Conservation (phyloP, 2,329 filamentous ascomycete genomes). For the Phaeosphaeriaceae sp. region DNA sequence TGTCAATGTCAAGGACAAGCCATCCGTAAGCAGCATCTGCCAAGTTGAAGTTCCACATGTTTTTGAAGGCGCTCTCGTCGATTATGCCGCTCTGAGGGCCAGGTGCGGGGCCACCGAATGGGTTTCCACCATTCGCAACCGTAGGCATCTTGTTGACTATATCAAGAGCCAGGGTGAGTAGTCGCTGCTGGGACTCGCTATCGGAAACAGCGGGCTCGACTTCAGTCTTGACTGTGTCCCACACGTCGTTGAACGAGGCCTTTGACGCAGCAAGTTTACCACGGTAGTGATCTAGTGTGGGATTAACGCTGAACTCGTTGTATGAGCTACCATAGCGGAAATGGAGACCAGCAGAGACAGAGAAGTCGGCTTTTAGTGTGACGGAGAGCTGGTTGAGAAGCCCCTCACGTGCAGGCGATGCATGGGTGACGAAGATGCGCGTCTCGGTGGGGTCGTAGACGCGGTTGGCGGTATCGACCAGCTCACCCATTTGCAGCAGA, state of each 20-base stretch:
- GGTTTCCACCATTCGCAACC: slow-evolving; percentile 93
- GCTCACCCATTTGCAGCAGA: slow-evolving; percentile 94
- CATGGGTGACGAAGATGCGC: slow-evolving; percentile 94
- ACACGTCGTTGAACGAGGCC: slow-evolving; percentile 98
- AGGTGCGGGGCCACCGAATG: slow-evolving; percentile 85
- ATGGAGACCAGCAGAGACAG: slow-evolving; percentile 93
- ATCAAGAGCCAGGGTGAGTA: slow-evolving; percentile 87
- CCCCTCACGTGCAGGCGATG: slow-evolving; percentile 93
- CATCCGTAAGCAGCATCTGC: slow-evolving; percentile 97
- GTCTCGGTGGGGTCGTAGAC: slow-evolving; percentile 99
- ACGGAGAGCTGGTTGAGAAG: slow-evolving; percentile 98
- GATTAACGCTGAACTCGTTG: slow-evolving; percentile 99
- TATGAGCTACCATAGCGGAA: slow-evolving; percentile 99
- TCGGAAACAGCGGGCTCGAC: slow-evolving; percentile 93
- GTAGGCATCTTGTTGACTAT: slow-evolving; percentile 98
- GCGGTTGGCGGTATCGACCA: slow-evolving; percentile 96
- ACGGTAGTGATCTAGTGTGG: slow-evolving; percentile 95
- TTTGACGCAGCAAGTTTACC: slow-evolving; percentile 98
- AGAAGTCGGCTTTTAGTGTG: slow-evolving; percentile 97
- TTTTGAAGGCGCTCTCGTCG: slow-evolving; percentile 99
- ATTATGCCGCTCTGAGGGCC: slow-evolving; percentile 83
- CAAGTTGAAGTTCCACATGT: slow-evolving; percentile 99
- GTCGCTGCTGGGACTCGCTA: slow-evolving; percentile 91
- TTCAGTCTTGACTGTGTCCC: slow-evolving; percentile 97
- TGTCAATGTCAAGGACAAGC: slow-evolving; percentile 92